These are phyloP conservation scores for Lenwebbia sp. DNA, from an alignment of 345 rosid genomes.

Conservation along the genomic window DNA sequence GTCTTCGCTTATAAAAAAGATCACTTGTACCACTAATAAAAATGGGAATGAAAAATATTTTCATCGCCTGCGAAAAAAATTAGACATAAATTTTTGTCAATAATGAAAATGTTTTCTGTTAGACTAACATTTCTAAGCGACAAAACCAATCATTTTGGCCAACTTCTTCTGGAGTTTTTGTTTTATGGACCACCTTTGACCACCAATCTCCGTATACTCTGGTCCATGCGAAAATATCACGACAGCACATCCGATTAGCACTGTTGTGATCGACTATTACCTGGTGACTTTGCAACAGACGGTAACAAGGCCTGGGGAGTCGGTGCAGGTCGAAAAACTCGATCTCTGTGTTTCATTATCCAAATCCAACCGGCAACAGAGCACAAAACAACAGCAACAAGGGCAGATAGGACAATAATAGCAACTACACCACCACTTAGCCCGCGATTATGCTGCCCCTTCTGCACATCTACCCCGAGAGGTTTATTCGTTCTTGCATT, in stretches of 20 bases:
- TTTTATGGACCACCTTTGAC: neutral
- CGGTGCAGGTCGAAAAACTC: slow-evolving; percentile 18
- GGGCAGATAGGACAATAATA: slow-evolving; percentile 56
- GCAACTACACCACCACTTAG: slow-evolving; percentile 54
- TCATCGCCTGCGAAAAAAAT: too few relatives aligned
- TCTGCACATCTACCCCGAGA: slow-evolving; percentile 70
- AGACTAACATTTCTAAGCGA: too few relatives aligned
- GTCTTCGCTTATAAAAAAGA: too few relatives aligned
- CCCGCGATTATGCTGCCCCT: slow-evolving; percentile 31
- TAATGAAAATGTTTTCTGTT: too few relatives aligned
- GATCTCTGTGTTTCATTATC: slow-evolving; percentile 33
- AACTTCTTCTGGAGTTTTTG: neutral
- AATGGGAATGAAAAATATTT: too few relatives aligned
- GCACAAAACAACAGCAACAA: slow-evolving; percentile 48
- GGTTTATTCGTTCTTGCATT: slow-evolving; percentile 64
- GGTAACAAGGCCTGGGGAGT: slow-evolving; percentile 33
- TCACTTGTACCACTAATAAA: too few relatives aligned
- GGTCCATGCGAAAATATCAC: neutral
- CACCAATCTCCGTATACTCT: neutral
- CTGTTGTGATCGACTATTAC: slow-evolving; percentile 9
- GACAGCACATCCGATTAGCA: neutral
- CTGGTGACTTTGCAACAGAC: slow-evolving; percentile 64
- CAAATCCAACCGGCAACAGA: slow-evolving; percentile 54
- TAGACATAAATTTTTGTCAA: too few relatives aligned
- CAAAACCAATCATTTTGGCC: too few relatives aligned